Percentiles rank a stretch among this genome's conserved stretches.
Conservation (phyloP, 176 grass and related monocot species). For the Bolboschoenus planiculmis region DNA sequence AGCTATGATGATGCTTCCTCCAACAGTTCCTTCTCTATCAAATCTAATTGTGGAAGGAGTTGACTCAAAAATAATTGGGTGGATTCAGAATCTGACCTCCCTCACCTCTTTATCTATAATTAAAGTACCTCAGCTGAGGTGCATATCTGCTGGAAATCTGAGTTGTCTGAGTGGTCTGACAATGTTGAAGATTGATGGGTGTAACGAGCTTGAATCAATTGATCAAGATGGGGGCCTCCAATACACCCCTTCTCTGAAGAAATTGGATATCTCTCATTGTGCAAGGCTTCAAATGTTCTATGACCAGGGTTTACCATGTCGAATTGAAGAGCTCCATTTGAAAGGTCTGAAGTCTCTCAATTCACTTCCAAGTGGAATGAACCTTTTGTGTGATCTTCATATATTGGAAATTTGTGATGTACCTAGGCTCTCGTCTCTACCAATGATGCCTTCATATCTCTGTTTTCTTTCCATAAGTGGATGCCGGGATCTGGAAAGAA, state of each 20-base stretch:
- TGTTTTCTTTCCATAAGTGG: background rate
- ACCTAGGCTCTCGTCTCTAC: background rate
- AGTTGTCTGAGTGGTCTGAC: background rate
- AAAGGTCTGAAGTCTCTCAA: background rate
- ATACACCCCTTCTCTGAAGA: background rate
- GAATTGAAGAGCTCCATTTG: background rate
- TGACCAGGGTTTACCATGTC: background rate
- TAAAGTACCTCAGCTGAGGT: background rate
- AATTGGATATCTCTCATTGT: slow-evolving; percentile 9
- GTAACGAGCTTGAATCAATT: background rate
- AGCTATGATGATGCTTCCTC: background rate
- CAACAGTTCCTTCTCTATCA: background rate
- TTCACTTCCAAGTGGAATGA: background rate
- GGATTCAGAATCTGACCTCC: slow-evolving; percentile 19
- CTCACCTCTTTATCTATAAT: slow-evolving; percentile 11
- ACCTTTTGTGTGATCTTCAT: background rate
- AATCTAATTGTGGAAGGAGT: background rate
- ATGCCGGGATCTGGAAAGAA: background rate
- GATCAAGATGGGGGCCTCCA: background rate
- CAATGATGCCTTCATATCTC: background rate
- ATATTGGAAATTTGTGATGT: background rate
- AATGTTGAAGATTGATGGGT: background rate
- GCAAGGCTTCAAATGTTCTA: background rate
- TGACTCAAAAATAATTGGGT: background rate
- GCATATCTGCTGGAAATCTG: background rate